Evolutionary conservation across 2,329 filamentous ascomycete species (phyloP).

Genomic region (Hymenoscyphus scutula): DNA sequence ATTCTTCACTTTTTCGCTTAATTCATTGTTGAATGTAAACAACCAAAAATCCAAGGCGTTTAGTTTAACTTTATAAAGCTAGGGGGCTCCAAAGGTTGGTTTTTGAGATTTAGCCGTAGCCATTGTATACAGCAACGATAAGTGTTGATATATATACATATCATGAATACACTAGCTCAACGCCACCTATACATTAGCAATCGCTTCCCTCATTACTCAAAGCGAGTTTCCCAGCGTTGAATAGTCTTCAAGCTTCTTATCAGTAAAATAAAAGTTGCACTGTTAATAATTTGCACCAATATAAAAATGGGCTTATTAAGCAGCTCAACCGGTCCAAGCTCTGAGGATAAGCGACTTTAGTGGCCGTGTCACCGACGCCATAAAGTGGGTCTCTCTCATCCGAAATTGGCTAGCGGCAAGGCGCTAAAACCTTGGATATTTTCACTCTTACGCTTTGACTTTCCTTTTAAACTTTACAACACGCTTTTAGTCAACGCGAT

Average conservation of each 20-base stretch:
- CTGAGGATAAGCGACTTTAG: neutral
- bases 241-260: neutral
- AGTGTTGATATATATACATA: neutral
- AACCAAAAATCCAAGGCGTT: neutral
- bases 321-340: neutral
- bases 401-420: neutral
- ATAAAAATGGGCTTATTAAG: neutral
- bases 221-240: neutral
- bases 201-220: neutral
- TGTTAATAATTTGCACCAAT: neutral
- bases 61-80: neutral
- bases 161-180: neutral
- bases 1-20: neutral
- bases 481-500: neutral
- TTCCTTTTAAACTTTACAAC: neutral
- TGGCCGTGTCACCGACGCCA: neutral
- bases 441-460: slow-evolving; percentile 5
- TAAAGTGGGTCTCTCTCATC: neutral
- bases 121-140: neutral
- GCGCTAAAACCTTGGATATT: neutral
- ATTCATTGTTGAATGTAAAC: neutral
- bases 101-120: neutral
- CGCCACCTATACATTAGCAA: neutral
- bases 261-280: neutral
- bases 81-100: neutral